Percentiles rank a stretch among this genome's conserved stretches.
Conservation (phyloP, 306 rosid genomes). For the Dalbergia cochinchinensis region DNA sequence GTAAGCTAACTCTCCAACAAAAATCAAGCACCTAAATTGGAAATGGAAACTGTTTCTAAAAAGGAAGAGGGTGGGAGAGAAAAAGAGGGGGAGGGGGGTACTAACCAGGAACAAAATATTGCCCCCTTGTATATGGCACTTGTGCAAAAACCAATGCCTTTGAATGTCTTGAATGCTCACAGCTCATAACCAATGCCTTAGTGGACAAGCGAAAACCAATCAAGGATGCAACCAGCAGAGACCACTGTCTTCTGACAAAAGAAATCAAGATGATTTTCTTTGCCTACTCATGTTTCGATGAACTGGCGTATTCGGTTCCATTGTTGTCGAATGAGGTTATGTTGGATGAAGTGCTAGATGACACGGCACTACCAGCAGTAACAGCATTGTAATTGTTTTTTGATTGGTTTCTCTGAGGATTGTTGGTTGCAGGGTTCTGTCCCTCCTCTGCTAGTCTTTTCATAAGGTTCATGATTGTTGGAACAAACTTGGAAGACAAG, state of each 20-base stretch:
- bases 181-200: constrained; percentile 38
- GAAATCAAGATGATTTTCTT: constrained; percentile 36
- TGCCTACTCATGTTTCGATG: constrained; percentile 64
- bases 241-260: constrained; percentile 49
- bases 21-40: constrained; percentile 46
- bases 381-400: constrained; percentile 53
- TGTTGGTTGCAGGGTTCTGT: constrained; percentile 56
- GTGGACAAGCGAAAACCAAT: constrained; percentile 44
- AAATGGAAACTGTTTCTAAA: constrained; percentile 32
- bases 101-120: constrained; percentile 48
- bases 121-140: constrained; percentile 59
- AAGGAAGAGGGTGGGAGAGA: no score
- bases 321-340: constrained; percentile 54
- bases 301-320: constrained; percentile 48
- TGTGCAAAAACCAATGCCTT: constrained; percentile 68
- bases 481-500: constrained; percentile 77
- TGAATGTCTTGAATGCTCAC: constrained; percentile 51
- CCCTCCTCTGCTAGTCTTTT: constrained; percentile 90
- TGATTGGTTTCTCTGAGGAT: constrained; percentile 61
- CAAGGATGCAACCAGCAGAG: constrained; percentile 43
- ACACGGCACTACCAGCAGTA: constrained; percentile 43
- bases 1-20: constrained; percentile 45
- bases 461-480: constrained; percentile 81
- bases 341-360: constrained; percentile 77
- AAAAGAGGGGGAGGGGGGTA: constrained; percentile 43